Evolutionary conservation across 176 grass and related monocot species (phyloP).

Genomic region (Zizania latifolia): DNA sequence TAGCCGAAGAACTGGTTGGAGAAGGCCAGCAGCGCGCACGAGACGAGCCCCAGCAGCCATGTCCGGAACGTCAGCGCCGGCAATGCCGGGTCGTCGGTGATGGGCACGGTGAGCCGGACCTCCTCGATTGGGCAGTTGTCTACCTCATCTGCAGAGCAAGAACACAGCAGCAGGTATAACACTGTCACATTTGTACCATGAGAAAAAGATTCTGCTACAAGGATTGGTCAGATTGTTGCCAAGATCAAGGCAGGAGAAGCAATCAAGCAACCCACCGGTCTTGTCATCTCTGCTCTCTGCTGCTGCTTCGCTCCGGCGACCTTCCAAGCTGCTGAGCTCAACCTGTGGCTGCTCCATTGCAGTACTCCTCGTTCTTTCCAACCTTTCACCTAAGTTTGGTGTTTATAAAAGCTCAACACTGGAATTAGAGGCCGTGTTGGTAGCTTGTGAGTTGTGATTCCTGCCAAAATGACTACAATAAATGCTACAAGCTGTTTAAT

Average conservation of each 20-base stretch:
- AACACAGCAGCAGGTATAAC: no score
- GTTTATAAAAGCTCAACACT: conserved; percentile 5
- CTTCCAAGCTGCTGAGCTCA: conserved; percentile 24
- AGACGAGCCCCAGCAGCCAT: conserved; percentile 55
- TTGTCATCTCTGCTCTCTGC: neutral
- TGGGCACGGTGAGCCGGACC: conserved; percentile 64
- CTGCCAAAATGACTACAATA: conserved; percentile 16
- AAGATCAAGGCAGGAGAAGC: neutral
- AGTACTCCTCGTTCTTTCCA: conserved; percentile 5
- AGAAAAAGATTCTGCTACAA: neutral
- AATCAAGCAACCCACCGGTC: conserved; percentile 6
- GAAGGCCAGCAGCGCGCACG: conserved; percentile 65
- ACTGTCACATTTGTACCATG: neutral
- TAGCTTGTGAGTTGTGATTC: conserved; percentile 27
- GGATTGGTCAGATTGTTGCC: neutral
- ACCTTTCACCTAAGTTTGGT: conserved; percentile 32
- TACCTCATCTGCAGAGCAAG: conserved; percentile 30
- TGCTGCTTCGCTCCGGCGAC: neutral
- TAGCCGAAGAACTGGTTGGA: conserved; percentile 93
- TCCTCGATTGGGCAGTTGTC: conserved; percentile 76
- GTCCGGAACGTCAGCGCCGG: conserved; percentile 69
- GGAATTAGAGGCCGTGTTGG: conserved; percentile 23
- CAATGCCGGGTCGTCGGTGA: conserved; percentile 58
- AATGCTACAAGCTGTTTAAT: conserved; percentile 1
- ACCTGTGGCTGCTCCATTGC: conserved; percentile 33